phyloP scores from a whole-genome alignment of 2,329 filamentous ascomycete genomes.

The Calonectria pteridis region DNA sequence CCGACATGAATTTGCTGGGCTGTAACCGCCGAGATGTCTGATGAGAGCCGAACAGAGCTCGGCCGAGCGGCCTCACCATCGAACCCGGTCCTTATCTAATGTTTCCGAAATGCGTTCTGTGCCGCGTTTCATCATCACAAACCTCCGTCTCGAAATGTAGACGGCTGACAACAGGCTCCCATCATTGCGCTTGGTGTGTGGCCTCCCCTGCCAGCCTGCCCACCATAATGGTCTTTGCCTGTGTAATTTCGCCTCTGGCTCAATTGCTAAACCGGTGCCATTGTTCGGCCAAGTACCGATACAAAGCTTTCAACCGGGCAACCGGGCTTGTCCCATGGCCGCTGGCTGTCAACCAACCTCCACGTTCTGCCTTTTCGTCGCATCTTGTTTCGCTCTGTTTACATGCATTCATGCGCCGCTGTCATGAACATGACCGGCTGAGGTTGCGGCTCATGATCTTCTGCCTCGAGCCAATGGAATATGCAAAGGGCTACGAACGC shows the following conservation, averaged over 20 bases:
- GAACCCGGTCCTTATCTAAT: constrained; percentile 33
- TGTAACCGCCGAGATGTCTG: constrained; percentile 30
- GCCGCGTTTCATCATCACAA: constrained; percentile 33
- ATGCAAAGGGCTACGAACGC: constrained; percentile 37
- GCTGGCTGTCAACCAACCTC: background rate
- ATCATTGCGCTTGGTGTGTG: constrained; percentile 29
- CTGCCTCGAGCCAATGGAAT: constrained; percentile 30
- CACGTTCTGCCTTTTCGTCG: background rate
- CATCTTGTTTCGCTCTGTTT: background rate
- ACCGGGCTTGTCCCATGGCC: constrained; percentile 28
- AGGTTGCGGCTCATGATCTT: constrained; percentile 37
- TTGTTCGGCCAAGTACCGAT: constrained; percentile 42
- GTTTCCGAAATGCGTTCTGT: constrained; percentile 25
- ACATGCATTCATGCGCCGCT: background rate
- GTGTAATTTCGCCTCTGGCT: constrained; percentile 43
- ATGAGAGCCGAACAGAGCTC: constrained; percentile 40
- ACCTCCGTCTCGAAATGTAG: constrained; percentile 21
- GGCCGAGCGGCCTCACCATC: constrained; percentile 41
- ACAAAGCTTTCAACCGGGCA: constrained; percentile 35
- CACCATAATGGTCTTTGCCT: constrained; percentile 26
- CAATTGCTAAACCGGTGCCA: constrained; percentile 31
- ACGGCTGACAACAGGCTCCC: constrained; percentile 40
- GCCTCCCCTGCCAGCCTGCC: constrained; percentile 29
- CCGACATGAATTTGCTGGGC: constrained; percentile 40
- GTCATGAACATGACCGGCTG: background rate